These are phyloP conservation scores for Dactylellina sp. DNA, from an alignment of 2,329 filamentous ascomycete genomes.

Conservation along the genomic window DNA sequence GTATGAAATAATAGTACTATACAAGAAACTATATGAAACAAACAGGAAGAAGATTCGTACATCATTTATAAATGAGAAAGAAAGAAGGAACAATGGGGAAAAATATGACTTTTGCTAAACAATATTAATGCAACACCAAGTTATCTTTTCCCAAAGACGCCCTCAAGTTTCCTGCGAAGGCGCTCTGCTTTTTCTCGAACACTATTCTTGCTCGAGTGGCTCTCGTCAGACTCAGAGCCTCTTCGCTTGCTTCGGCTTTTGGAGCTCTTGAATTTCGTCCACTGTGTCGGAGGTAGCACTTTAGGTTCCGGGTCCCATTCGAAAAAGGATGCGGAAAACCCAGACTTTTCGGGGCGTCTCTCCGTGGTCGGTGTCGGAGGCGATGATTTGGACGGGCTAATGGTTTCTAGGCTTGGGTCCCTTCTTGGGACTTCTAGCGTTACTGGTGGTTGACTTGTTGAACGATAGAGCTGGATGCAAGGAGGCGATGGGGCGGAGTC, in stretches of 20 bases:
- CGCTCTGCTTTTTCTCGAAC: slow-evolving; percentile 48
- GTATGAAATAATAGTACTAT: no score
- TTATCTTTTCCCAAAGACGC: slow-evolving; percentile 37
- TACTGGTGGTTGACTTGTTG: slow-evolving; percentile 38
- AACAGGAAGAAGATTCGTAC: no score
- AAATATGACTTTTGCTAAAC: neutral
- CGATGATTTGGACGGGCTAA: slow-evolving; percentile 32
- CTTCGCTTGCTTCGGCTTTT: slow-evolving; percentile 27
- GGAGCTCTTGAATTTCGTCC: slow-evolving; percentile 40
- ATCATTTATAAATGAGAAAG: no score
- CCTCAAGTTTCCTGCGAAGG: slow-evolving; percentile 41
- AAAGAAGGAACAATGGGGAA: no score
- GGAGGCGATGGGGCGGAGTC: slow-evolving; percentile 35
- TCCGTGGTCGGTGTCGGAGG: slow-evolving; percentile 26
- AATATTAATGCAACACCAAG: neutral
- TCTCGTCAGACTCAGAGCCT: slow-evolving; percentile 48
- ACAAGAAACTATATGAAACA: no score
- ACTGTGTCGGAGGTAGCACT: slow-evolving; percentile 27
- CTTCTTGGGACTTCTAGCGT: slow-evolving; percentile 4
- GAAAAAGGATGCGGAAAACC: slow-evolving; percentile 36
- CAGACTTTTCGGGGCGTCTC: slow-evolving; percentile 18
- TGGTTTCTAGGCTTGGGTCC: slow-evolving; percentile 8
- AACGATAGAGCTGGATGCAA: slow-evolving; percentile 38
- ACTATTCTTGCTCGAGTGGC: slow-evolving; percentile 42
- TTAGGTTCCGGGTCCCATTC: slow-evolving; percentile 49